Conservation (phyloP, 345 rosid species). For the Zanthoxylum bungeanum region DNA sequence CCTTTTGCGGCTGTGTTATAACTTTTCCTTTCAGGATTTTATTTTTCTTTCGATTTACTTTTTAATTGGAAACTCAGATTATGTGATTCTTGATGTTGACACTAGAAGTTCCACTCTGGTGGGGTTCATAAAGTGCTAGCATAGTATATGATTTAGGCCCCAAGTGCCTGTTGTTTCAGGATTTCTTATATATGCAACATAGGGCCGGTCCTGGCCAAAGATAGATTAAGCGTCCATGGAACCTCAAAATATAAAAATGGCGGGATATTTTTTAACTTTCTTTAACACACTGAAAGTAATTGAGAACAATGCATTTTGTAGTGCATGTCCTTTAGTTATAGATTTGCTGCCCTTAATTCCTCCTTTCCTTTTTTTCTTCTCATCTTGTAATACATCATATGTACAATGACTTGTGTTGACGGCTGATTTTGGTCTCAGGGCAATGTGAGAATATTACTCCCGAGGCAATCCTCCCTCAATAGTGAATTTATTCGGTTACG, state of each 20-base stretch:
- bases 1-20: background rate
- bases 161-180: background rate
- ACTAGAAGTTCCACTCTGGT: background rate
- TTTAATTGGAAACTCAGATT: background rate
- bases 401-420: too few relatives aligned
- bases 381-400: background rate
- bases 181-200: background rate
- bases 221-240: too few relatives aligned
- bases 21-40: background rate
- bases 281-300: too few relatives aligned
- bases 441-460: too few relatives aligned
- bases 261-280: too few relatives aligned
- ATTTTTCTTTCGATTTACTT: background rate
- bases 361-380: background rate
- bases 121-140: background rate
- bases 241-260: too few relatives aligned
- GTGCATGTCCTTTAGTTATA: background rate
- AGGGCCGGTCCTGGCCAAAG: too few relatives aligned
- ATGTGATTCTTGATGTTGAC: background rate
- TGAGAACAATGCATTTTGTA: background rate
- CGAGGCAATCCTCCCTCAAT: too few relatives aligned
- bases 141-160: background rate
- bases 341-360: background rate
- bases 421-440: too few relatives aligned
- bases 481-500: too few relatives aligned